phyloP scores from a whole-genome alignment of 805 yeast genomes.

The Cyberlindnera bimundalis region DNA sequence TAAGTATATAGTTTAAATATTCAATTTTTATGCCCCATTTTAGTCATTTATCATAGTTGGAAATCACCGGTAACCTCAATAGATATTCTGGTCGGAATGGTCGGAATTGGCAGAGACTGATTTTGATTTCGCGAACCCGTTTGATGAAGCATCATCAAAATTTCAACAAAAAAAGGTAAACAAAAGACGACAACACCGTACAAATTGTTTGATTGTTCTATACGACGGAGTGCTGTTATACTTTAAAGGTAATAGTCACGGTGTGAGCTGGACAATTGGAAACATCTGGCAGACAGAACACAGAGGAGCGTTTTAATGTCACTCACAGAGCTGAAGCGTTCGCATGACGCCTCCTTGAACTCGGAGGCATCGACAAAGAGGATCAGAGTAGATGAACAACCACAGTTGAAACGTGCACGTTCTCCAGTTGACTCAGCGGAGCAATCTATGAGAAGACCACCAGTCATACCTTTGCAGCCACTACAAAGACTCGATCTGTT shows the following conservation, averaged over 20 bases:
- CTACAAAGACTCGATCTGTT: conserved; percentile 25
- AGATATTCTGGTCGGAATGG: background rate
- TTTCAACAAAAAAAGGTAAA: conserved; percentile 3
- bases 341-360: background rate
- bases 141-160: background rate
- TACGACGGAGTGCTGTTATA: no score
- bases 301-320: no score
- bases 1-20: no score
- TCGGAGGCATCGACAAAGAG: background rate
- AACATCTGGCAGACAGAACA: no score
- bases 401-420: conserved; percentile 7
- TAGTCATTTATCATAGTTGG: no score
- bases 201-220: no score
- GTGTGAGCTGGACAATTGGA: no score
- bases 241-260: no score
- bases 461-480: conserved; percentile 26
- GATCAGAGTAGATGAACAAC: background rate
- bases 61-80: no score
- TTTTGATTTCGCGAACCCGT: background rate
- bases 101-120: background rate
- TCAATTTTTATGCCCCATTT: no score
- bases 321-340: background rate
- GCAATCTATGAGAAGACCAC: conserved; percentile 29
- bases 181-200: background rate
- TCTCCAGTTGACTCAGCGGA: conserved; percentile 6